Percentiles rank a stretch among this genome's conserved stretches.
These are phyloP conservation scores for Leptoxyphium fumago DNA, from an alignment of 2,329 filamentous ascomycete species.

Conservation along the genomic window DNA sequence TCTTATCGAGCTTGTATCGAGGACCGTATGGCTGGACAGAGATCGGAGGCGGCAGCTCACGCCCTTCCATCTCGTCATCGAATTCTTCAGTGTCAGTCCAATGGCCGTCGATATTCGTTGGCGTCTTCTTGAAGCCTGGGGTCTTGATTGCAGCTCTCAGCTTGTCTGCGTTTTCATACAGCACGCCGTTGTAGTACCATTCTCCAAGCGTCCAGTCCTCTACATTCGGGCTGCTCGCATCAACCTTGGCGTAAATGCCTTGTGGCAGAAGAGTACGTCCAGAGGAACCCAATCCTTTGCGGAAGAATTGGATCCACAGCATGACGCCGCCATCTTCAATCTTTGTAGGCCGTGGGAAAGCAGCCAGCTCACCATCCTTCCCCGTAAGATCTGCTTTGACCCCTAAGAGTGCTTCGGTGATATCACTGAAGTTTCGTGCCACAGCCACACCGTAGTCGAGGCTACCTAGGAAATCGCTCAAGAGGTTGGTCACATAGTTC, in stretches of 20 bases:
- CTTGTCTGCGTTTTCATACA: slow-evolving; percentile 35
- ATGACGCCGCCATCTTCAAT: slow-evolving; percentile 29
- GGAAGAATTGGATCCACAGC: slow-evolving; percentile 35
- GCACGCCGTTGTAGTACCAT: slow-evolving; percentile 40
- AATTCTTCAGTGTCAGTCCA: slow-evolving; percentile 34
- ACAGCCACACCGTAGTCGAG: slow-evolving; percentile 13
- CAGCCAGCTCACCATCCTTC: slow-evolving; percentile 22
- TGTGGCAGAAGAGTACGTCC: slow-evolving; percentile 32
- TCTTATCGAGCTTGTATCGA: slow-evolving; percentile 27
- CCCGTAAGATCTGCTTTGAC: slow-evolving; percentile 23
- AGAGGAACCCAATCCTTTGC: slow-evolving; percentile 25
- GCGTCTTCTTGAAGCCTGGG: slow-evolving; percentile 32
- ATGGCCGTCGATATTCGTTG: slow-evolving; percentile 33
- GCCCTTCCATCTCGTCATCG: slow-evolving; percentile 26
- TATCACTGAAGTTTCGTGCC: slow-evolving; percentile 23
- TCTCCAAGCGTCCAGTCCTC: slow-evolving; percentile 34
- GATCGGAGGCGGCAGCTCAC: slow-evolving; percentile 36
- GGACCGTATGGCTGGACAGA: slow-evolving; percentile 25
- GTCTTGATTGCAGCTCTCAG: slow-evolving; percentile 31
- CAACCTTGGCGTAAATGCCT: slow-evolving; percentile 28
- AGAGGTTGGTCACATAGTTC: slow-evolving; percentile 20
- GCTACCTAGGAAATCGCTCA: slow-evolving; percentile 13
- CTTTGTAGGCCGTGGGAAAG: slow-evolving; percentile 27
- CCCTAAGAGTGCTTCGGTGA: slow-evolving; percentile 32
- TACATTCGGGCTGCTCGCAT: slow-evolving; percentile 36